Percentiles rank a stretch among this genome's conserved stretches.
Conservation (phyloP, 371 early-diverging fungal genomes). For the Apophysomyces elegans region DNA sequence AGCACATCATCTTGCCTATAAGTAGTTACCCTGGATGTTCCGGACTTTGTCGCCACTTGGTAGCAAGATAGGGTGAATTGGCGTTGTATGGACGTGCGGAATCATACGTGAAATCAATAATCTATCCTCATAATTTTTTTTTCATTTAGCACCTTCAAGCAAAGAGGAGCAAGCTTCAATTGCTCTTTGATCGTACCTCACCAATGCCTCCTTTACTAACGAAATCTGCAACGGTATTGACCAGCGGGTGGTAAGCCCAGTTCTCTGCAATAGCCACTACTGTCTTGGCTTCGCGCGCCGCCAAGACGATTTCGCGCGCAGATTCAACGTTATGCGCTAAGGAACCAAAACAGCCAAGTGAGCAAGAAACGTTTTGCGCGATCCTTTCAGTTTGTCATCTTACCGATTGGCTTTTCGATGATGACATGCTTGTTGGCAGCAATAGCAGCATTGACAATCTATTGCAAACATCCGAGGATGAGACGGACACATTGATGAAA, state of each 20-base stretch:
- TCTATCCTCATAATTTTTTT: constrained; percentile 16
- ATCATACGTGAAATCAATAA: constrained; percentile 51
- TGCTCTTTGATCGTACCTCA: constrained; percentile 27
- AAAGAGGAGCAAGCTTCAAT: background rate
- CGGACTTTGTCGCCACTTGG: constrained; percentile 52
- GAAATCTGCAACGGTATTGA: constrained; percentile 38
- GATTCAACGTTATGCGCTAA: constrained; percentile 49
- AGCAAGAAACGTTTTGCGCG: too few relatives aligned
- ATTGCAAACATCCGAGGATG: background rate
- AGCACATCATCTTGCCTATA: background rate
- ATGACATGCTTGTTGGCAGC: constrained; percentile 51
- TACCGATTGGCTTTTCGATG: constrained; percentile 59
- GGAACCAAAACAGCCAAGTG: too few relatives aligned
- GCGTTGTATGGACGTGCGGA: constrained; percentile 49
- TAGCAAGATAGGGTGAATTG: constrained; percentile 44
- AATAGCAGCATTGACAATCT: constrained; percentile 49
- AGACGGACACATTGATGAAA: too few relatives aligned
- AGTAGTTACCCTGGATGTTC: constrained; percentile 49
- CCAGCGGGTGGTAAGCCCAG: constrained; percentile 47
- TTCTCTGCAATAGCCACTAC: constrained; percentile 54
- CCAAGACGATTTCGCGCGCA: constrained; percentile 45
- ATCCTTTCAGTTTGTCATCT: background rate
- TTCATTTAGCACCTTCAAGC: background rate
- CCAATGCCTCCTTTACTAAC: constrained; percentile 47
- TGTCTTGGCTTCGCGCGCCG: constrained; percentile 36